Base-by-base conservation (phyloP, 169 alveolate species). In the Ichthyophthirius multifiliis region DNA sequence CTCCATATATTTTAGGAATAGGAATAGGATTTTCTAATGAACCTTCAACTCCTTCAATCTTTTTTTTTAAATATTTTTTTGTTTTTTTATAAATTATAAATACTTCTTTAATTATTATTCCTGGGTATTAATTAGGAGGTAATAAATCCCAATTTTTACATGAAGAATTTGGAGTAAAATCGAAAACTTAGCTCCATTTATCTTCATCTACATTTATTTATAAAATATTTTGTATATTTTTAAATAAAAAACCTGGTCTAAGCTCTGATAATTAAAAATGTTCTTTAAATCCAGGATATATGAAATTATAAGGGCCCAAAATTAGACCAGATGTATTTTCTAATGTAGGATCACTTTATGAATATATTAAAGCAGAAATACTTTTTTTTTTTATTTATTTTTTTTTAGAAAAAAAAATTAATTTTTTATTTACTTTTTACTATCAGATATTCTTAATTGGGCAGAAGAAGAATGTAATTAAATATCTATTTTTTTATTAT, bases 181-280 rank as follows among this genome's bases (percentile, higher is more conserved):
- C 86, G 44, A 48, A 81, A n/a, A 81, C 82, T 43, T 81, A 37
- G 31, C 86, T 73, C 86, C 86, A 81, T 41, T 81, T 67, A 55
- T 81, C 78, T 35, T 55, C 43, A 7, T 43, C 73, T 20, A 62
- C 5, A 37, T 7, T 34, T 6, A 34, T 67, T 39, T 37, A 34
- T 41, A 18, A 2, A 37, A 2, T 34, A 16, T 12, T 34, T 64
- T 64, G 41, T 39, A 9, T 3, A 16, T 1, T 5, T 16, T 16
- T 37, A 0, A 2, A 12, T 18, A 18, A 4, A 1, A 20, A 37
- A 67, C 77, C 10, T 13, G 77, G 71, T 48, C 48, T 39, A 5
- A 81, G 46, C 23, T 63, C 47, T 1, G 86, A 75, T 37, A 62
- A 31, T 20, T 39, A 41, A 48, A 81, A 81, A 73, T 71, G 75